Percentiles rank a stretch among this genome's conserved stretches.
These are phyloP conservation scores for Malassezia equina DNA, from an alignment of 1,284 basidiomycete genomes.

Conservation along the genomic window DNA sequence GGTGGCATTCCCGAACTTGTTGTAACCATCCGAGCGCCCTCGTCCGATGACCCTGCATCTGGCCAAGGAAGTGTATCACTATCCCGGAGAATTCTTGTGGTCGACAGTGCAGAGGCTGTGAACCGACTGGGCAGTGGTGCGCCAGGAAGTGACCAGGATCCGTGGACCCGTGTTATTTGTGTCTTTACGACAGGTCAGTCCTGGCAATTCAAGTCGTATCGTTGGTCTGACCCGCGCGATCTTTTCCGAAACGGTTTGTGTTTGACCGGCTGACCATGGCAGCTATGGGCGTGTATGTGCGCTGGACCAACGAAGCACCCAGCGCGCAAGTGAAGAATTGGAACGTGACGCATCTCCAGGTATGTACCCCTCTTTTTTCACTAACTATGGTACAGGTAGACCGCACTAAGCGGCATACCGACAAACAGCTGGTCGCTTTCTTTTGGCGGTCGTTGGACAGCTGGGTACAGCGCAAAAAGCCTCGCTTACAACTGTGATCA, in stretches of 20 bases:
- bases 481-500: conserved; percentile 20
- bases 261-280: neutral
- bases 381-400: conserved; percentile 26
- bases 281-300: conserved; percentile 57
- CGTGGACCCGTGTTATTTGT: conserved; percentile 75
- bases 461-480: conserved; percentile 56
- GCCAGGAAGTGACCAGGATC: conserved; percentile 22
- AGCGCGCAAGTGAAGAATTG: conserved; percentile 83
- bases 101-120: conserved; percentile 84
- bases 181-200: conserved; percentile 94
- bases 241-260: conserved; percentile 79
- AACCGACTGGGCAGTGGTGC: conserved; percentile 62
- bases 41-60: conserved; percentile 12
- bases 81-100: conserved; percentile 60
- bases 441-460: conserved; percentile 86
- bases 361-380: conserved; percentile 45
- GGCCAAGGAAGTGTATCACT: conserved; percentile 4
- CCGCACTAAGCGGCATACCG: conserved; percentile 62
- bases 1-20: conserved; percentile 32
- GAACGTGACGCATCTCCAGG: conserved; percentile 90
- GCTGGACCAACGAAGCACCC: conserved; percentile 80
- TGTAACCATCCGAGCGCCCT: conserved; percentile 33
- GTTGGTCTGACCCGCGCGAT: conserved; percentile 82
- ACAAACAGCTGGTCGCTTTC: conserved; percentile 83
- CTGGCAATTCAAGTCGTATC: conserved; percentile 95